A percentile compares a stretch with the other conserved stretches of the same genome.
Evolutionary conservation across 148 eudicot genomes (phyloP).

Genomic region (Beta vulgaris): DNA sequence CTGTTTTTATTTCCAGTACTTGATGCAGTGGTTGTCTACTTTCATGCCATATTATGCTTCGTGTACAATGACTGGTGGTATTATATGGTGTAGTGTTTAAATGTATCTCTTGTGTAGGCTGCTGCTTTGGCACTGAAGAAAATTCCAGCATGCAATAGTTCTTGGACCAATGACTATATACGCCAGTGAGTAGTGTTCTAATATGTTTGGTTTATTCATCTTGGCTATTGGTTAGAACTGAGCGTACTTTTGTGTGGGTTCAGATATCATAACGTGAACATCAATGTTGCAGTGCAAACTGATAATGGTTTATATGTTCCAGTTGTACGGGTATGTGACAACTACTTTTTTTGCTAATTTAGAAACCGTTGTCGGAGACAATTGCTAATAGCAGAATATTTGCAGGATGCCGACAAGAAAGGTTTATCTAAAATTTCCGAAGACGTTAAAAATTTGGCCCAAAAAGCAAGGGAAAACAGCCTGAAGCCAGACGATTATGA

Average conservation of each 20-base stretch:
- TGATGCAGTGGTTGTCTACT: not conserved
- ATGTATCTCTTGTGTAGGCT: slow-evolving; percentile 50
- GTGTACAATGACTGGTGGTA: not conserved
- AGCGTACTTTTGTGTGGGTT: slow-evolving; percentile 10
- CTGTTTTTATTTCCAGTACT: not conserved
- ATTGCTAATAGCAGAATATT: not conserved
- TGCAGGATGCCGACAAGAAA: slow-evolving; percentile 97
- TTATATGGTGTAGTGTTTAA: not conserved
- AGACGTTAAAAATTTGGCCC: slow-evolving; percentile 84
- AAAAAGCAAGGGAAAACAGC: slow-evolving; percentile 83
- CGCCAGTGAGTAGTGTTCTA: slow-evolving; percentile 65
- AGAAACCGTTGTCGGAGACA: not conserved
- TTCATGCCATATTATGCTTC: not conserved
- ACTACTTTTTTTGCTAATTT: not conserved
- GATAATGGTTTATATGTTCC: slow-evolving; percentile 92
- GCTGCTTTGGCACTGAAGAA: slow-evolving; percentile 95
- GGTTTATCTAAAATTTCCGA: slow-evolving; percentile 76
- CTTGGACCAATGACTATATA: slow-evolving; percentile 88
- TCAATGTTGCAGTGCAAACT: slow-evolving; percentile 97
- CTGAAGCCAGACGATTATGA: slow-evolving; percentile 92
- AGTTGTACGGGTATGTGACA: slow-evolving; percentile 65
- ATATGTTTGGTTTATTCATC: not conserved
- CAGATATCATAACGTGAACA: slow-evolving; percentile 84
- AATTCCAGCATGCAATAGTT: slow-evolving; percentile 94
- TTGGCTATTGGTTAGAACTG: not conserved